These are phyloP conservation scores for Penicillium argentinense DNA, from an alignment of 495 filamentous ascomycete genomes.

Conservation along the genomic window DNA sequence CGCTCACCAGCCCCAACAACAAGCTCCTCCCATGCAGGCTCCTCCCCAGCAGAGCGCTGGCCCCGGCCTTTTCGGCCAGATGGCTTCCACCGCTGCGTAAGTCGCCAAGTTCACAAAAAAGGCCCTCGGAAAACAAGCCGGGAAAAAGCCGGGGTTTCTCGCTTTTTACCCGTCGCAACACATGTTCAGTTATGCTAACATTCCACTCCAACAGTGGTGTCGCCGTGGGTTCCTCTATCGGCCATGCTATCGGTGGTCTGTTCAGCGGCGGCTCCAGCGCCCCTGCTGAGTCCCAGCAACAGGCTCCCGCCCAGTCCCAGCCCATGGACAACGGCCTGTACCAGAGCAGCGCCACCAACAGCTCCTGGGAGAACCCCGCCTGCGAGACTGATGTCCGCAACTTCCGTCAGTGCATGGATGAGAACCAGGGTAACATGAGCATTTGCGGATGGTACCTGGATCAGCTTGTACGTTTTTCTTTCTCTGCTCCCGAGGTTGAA, in stretches of 20 bases:
- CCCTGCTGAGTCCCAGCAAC: constrained; percentile 55
- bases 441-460: constrained; percentile 98
- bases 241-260: constrained; percentile 86
- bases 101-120: too few species aligned
- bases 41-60: constrained; percentile 57
- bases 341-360: constrained; percentile 54
- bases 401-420: constrained; percentile 95
- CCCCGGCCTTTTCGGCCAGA: constrained; percentile 78
- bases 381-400: constrained; percentile 77
- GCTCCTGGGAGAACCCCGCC: constrained; percentile 49
- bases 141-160: constrained; percentile 12
- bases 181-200: constrained; percentile 12
- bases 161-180: background rate
- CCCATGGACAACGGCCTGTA: constrained; percentile 50
- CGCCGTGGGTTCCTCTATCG: constrained; percentile 90
- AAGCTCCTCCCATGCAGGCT: constrained; percentile 47
- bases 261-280: constrained; percentile 69
- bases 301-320: constrained; percentile 38
- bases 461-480: constrained; percentile 63
- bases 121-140: too few species aligned
- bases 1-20: constrained; percentile 53
- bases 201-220: constrained; percentile 66
- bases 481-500: background rate
- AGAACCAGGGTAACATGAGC: constrained; percentile 88
- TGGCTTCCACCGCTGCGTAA: constrained; percentile 85